These are phyloP conservation scores for Boletus pseudopeckii DNA, from an alignment of 768 basidiomycete species.

Conservation along the genomic window DNA sequence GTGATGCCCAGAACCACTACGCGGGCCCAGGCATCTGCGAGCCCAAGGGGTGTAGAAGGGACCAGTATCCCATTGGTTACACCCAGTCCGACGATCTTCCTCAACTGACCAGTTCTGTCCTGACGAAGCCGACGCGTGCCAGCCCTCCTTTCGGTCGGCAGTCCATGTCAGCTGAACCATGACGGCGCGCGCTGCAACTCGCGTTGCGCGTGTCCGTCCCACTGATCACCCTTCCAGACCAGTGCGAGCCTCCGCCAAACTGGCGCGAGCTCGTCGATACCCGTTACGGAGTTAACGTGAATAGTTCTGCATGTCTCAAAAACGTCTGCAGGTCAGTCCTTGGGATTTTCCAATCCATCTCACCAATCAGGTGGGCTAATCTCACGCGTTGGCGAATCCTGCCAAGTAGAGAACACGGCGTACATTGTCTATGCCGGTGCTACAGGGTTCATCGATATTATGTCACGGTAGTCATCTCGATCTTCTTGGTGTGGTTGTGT, in stretches of 20 bases:
- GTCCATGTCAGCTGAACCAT: conserved; percentile 74
- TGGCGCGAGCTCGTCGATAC: conserved; percentile 59
- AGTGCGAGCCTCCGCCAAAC: conserved; percentile 72
- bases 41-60: conserved; percentile 66
- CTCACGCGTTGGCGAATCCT: conserved; percentile 56
- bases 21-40: conserved; percentile 52
- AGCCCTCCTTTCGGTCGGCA: conserved; percentile 50
- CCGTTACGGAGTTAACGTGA: conserved; percentile 67
- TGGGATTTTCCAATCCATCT: neutral
- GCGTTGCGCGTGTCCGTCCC: neutral
- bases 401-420: conserved; percentile 73
- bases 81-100: conserved; percentile 45
- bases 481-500: neutral
- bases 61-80: conserved; percentile 78
- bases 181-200: conserved; percentile 50
- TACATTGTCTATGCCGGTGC: conserved; percentile 64
- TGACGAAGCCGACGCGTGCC: conserved; percentile 75
- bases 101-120: conserved; percentile 69
- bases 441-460: conserved; percentile 71
- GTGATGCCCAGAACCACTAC: conserved; percentile 65
- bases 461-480: conserved; percentile 45
- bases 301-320: conserved; percentile 61
- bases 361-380: conserved; percentile 66
- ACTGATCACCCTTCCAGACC: conserved; percentile 46
- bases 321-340: conserved; percentile 35